A percentile compares a stretch with the other conserved stretches of the same genome.
These are phyloP conservation scores for Cryptococcus sp. DNA, from an alignment of 1,284 basidiomycete species.

Conservation along the genomic window DNA sequence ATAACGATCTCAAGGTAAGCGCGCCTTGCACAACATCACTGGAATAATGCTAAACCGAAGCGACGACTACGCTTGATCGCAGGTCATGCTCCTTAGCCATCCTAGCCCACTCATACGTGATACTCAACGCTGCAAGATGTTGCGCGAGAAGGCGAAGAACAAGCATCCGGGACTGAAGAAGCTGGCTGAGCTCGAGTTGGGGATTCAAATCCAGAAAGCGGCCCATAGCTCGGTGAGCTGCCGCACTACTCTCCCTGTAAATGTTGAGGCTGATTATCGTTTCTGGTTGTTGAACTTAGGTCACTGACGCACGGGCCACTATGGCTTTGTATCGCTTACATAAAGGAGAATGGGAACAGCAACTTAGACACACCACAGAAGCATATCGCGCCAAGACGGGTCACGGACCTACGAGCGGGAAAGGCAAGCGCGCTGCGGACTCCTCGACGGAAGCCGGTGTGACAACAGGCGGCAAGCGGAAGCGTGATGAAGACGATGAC, in stretches of 20 bases:
- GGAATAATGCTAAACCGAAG: no score
- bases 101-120: constrained; percentile 77
- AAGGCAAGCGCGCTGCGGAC: constrained; percentile 13
- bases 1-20: constrained; percentile 83
- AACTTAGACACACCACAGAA: constrained; percentile 46
- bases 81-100: constrained; percentile 89
- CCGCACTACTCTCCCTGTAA: background rate
- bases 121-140: constrained; percentile 65
- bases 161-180: constrained; percentile 74
- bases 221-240: constrained; percentile 77
- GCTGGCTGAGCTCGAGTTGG: constrained; percentile 79
- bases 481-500: constrained; percentile 23
- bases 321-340: constrained; percentile 94
- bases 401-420: constrained; percentile 13
- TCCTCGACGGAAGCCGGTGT: constrained; percentile 2
- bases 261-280: background rate
- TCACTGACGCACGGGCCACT: constrained; percentile 89
- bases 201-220: constrained; percentile 79
- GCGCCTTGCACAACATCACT: background rate
- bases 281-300: constrained; percentile 55
- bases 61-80: background rate
- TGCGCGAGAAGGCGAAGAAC: constrained; percentile 60
- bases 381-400: constrained; percentile 42
- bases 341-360: constrained; percentile 77
- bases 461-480: constrained; percentile 22